Conservation (phyloP, 176 grass and related monocot species). For the Poa pratensis region DNA sequence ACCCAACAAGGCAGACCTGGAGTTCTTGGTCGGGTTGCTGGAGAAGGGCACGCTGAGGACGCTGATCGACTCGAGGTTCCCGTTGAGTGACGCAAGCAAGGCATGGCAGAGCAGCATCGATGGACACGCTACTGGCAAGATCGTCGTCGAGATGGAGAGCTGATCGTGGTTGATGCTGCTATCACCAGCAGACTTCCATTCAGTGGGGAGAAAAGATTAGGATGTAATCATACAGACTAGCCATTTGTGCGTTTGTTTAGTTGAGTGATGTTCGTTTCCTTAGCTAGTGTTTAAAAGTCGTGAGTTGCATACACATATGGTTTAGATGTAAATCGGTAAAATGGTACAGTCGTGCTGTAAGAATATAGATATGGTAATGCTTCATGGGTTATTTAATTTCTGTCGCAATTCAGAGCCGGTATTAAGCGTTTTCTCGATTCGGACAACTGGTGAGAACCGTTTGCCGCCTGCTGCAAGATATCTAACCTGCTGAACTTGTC, state of each 20-base stretch:
- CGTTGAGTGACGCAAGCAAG: conserved; percentile 43
- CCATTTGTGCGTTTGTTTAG: not conserved
- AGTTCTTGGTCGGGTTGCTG: conserved; percentile 64
- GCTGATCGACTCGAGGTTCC: conserved; percentile 53
- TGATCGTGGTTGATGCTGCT: not conserved
- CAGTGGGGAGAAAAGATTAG: not conserved
- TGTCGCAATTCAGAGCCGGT: not conserved
- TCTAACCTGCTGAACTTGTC: too few relatives aligned
- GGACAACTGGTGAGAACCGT: not conserved
- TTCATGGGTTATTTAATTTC: not conserved
- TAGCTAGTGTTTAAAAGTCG: not conserved
- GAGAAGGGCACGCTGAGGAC: conserved; percentile 64
- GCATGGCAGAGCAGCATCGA: conserved; percentile 79
- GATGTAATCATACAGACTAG: not conserved
- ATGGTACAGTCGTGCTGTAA: not conserved
- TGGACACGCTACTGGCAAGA: conserved; percentile 72
- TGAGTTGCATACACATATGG: not conserved
- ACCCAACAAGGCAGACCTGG: conserved; percentile 49
- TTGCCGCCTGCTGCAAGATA: too few relatives aligned
- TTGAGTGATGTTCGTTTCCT: not conserved
- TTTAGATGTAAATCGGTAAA: not conserved
- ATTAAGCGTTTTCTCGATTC: not conserved
- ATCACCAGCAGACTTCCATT: not conserved
- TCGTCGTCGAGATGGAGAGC: conserved; percentile 53
- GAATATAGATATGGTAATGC: not conserved